Base-by-base conservation (phyloP, 257 asterid species). In the Pogostemon cablin region DNA sequence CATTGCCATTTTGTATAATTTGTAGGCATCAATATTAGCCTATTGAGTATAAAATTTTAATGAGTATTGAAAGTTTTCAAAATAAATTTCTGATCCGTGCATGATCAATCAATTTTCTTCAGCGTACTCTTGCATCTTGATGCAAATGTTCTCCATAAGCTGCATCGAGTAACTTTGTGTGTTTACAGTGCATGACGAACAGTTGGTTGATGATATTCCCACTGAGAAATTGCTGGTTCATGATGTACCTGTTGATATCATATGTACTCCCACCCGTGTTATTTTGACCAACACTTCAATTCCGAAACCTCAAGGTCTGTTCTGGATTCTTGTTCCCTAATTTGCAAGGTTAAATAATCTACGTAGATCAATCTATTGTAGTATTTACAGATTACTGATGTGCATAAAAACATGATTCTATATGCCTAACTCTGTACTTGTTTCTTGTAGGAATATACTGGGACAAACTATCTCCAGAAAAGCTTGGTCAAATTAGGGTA, bases 381-480 rank as follows among this genome's bases (percentile, higher is more conserved):
- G 3, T 41, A 50, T 50, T 50, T 32, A 9, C 39, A 7, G 6
- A 57, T 38, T 47, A 46, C 50, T 50, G 38, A 62, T 20, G 17
- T 15, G 17, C 17, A 15, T 15, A 15, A 15, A 32, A 17, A 48
- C 35, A 5, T 32, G 11, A 6, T 55, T 55, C 3, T 55, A 8
- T 9, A 6, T 55, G 17, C 34, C 8, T 57, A 1, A 17, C 10
- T 47, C 68, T 34, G 3, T 64, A 37, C 1, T 2, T 70, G 67
- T 64, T 32, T 67, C 46, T 42, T 72, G 15, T 57, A 93, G 97
- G 98, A 50, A 88, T 93, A 61, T 93, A 90, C 80, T 93, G 97
- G 98, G 98, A 90, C 74, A 90, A 86, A 77, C 83, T 93, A 20
- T 90, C 97, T 46, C 95, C 95, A 49, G 98, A 90, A 77, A 93